Conservation (phyloP, 352 stramenopile genomes). For the Phytophthora vignae region DNA sequence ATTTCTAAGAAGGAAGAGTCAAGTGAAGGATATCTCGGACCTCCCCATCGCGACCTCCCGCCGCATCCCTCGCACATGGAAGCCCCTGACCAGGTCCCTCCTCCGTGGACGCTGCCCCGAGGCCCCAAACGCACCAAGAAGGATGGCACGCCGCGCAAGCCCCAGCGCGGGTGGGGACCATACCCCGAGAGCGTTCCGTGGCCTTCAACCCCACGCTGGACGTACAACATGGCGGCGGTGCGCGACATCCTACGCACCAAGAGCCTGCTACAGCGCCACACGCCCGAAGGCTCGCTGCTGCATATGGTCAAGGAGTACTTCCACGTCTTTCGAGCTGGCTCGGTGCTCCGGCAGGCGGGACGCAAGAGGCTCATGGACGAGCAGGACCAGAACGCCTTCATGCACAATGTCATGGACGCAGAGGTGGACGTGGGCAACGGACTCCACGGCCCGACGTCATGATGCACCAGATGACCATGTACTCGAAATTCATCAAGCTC, state of each 20-base stretch:
- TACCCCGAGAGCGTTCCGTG: slow-evolving; percentile 36
- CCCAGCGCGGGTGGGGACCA: slow-evolving; percentile 29
- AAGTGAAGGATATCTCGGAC: background rate
- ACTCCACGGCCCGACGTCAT: background rate
- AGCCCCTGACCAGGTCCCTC: background rate
- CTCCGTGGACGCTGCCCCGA: background rate
- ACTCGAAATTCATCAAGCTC: background rate
- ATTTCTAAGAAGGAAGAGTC: background rate
- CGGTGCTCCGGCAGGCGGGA: background rate
- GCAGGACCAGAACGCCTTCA: slow-evolving; percentile 5
- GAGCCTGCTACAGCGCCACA: slow-evolving; percentile 16
- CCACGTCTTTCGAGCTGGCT: slow-evolving; percentile 3
- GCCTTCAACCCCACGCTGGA: slow-evolving; percentile 51
- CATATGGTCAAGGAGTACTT: slow-evolving; percentile 23
- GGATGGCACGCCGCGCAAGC: background rate
- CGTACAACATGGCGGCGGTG: slow-evolving; percentile 33
- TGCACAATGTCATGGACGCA: slow-evolving; percentile 3
- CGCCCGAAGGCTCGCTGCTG: slow-evolving; percentile 16
- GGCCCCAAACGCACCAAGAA: slow-evolving; percentile 8
- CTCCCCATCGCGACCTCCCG: background rate
- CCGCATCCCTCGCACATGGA: background rate
- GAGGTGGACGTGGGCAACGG: background rate
- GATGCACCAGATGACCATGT: background rate
- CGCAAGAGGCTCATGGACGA: background rate
- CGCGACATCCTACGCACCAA: slow-evolving; percentile 13